These are phyloP conservation scores for Coprinopsis cinerea DNA, from an alignment of 768 basidiomycete genomes.

Conservation along the genomic window DNA sequence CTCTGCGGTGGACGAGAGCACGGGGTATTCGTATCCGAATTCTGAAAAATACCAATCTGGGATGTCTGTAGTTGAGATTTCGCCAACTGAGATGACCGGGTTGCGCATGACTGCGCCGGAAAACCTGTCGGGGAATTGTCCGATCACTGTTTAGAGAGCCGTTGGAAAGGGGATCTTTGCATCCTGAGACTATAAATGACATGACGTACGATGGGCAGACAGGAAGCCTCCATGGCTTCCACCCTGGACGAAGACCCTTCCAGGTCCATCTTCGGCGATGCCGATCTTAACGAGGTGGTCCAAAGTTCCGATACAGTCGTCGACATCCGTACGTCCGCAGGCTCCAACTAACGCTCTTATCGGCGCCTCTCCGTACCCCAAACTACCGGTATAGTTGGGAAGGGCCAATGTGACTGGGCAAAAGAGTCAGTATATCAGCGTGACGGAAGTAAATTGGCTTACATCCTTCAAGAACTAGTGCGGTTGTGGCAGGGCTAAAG, in stretches of 20 bases:
- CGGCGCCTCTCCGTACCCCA: conserved; percentile 61
- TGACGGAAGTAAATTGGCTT: conserved; percentile 21
- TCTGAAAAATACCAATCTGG: conserved; percentile 61
- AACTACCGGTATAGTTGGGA: conserved; percentile 64
- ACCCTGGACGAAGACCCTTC: conserved; percentile 51
- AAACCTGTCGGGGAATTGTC: conserved; percentile 55
- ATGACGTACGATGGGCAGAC: conserved; percentile 45
- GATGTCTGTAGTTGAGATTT: conserved; percentile 55
- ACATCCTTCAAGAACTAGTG: conserved; percentile 59
- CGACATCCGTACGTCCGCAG: conserved; percentile 61
- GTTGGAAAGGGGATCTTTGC: background rate
- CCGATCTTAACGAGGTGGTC: conserved; percentile 44
- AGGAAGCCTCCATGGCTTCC: conserved; percentile 73
- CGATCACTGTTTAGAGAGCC: conserved; percentile 42
- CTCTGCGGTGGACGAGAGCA: conserved; percentile 27
- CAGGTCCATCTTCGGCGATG: conserved; percentile 41
- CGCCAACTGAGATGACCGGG: conserved; percentile 60
- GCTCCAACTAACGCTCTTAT: conserved; percentile 48
- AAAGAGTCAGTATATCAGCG: background rate
- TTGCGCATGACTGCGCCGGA: conserved; percentile 61
- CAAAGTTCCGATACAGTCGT: conserved; percentile 54
- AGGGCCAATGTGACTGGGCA: conserved; percentile 48
- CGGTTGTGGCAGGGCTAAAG: conserved; percentile 38
- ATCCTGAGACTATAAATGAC: background rate
- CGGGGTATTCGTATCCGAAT: conserved; percentile 35